Percentiles rank a stretch among this genome's conserved stretches.
These are phyloP conservation scores for Fusarium nurragi DNA, from an alignment of 2,329 filamentous ascomycete genomes.

Conservation along the genomic window DNA sequence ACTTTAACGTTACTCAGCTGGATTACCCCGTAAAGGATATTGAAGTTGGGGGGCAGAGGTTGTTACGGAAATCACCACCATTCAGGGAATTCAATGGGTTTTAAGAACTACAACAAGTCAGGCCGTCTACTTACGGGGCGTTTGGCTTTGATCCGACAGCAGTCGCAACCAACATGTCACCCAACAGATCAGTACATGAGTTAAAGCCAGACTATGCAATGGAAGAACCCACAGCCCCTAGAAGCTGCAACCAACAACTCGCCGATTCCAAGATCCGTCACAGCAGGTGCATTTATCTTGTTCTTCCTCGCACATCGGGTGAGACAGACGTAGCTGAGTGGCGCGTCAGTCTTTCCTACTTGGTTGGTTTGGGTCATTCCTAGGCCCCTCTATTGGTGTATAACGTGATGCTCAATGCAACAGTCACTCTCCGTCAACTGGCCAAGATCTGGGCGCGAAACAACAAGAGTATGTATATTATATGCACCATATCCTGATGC, in stretches of 20 bases:
- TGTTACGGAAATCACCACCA: not conserved
- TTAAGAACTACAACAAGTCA: not conserved
- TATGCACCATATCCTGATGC: not conserved
- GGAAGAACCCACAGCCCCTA: not conserved
- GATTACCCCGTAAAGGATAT: not conserved
- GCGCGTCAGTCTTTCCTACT: not conserved
- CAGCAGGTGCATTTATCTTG: not conserved
- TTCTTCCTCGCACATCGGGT: not conserved
- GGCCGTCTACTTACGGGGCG: not conserved
- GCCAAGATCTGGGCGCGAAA: not conserved
- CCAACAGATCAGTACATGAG: not conserved
- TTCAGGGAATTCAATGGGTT: not conserved
- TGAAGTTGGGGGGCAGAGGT: not conserved
- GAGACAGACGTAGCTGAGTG: constrained; percentile 3
- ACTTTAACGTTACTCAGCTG: not conserved
- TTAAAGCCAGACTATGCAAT: not conserved
- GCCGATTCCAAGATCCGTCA: not conserved
- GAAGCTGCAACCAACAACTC: not conserved
- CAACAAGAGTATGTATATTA: not conserved
- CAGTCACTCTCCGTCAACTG: not conserved
- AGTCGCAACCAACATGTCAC: not conserved
- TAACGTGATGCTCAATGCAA: not conserved
- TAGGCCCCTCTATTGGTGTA: not conserved
- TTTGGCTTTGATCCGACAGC: not conserved
- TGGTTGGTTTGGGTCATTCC: not conserved